A percentile compares a stretch with the other conserved stretches of the same genome.
Conservation (phyloP, 306 rosid genomes). For the Lotus japonicus region DNA sequence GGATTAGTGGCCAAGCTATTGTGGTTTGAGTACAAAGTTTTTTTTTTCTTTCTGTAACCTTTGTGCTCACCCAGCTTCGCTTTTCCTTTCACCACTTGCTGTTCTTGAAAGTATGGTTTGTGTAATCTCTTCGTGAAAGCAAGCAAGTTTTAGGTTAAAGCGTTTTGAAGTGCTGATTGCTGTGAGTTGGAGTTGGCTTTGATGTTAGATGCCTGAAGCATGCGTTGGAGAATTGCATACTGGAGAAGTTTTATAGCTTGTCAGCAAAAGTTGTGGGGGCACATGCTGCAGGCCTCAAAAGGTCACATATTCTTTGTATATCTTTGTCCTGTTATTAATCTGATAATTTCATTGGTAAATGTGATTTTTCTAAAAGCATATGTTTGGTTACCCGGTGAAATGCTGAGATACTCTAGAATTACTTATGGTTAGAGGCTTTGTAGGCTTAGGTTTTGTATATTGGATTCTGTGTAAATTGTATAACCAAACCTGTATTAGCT, state of each 20-base stretch:
- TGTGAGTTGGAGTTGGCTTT: conserved; percentile 21
- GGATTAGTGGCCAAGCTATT: conserved; percentile 71
- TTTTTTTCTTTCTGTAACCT: conserved; percentile 20
- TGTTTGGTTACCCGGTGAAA: too few relatives aligned
- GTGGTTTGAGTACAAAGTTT: conserved; percentile 48
- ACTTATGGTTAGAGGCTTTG: too few relatives aligned
- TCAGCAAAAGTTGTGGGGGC: conserved; percentile 16
- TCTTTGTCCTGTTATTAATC: conserved; percentile 35
- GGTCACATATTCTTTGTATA: conserved; percentile 51
- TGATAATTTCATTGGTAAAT: conserved; percentile 37
- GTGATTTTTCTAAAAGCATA: conserved; percentile 15
- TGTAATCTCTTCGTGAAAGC: conserved; percentile 26
- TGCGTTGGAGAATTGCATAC: conserved; percentile 28
- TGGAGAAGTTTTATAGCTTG: conserved; percentile 18
- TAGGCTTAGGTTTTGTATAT: too few relatives aligned
- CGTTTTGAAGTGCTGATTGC: conserved; percentile 3
- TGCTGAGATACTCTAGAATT: too few relatives aligned
- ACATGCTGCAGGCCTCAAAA: conserved; percentile 28
- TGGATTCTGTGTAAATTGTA: too few relatives aligned
- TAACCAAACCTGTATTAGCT: too few relatives aligned
- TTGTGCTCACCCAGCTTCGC: conserved; percentile 30
- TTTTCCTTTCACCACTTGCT: conserved; percentile 15
- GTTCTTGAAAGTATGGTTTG: conserved; percentile 31
- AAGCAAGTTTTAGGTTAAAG: conserved; percentile 26
- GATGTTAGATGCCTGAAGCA: conserved; percentile 24